Conservation (phyloP, 257 asterid species). For the Penstemon eatonii region DNA sequence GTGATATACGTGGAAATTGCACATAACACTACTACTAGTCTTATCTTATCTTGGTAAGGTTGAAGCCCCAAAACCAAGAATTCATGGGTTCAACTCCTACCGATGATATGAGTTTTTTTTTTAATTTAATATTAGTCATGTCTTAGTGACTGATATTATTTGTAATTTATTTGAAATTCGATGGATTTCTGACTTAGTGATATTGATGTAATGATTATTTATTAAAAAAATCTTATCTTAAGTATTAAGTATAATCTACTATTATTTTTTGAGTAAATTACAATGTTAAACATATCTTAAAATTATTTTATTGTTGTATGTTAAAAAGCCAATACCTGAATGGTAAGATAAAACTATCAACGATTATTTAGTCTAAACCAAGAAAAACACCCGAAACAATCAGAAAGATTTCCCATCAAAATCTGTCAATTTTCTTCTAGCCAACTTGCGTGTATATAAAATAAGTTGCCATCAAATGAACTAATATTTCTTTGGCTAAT, state of each 20-base stretch:
- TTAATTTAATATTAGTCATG: too few species aligned
- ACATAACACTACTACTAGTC: constrained; percentile 12
- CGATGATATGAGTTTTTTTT: too few species aligned
- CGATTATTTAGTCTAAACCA: constrained; percentile 33
- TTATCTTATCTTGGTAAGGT: background rate
- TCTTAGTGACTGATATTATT: too few species aligned
- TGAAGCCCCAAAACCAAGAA: too few species aligned
- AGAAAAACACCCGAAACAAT: constrained; percentile 31
- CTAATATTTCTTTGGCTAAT: background rate
- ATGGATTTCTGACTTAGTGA: too few species aligned
- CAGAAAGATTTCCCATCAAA: constrained; percentile 37
- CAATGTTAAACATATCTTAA: background rate
- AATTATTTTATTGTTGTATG: background rate
- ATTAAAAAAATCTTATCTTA: too few species aligned
- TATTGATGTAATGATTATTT: too few species aligned
- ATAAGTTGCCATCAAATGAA: background rate
- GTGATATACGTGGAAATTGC: constrained; percentile 8
- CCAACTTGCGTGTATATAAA: background rate
- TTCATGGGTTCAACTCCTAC: too few species aligned
- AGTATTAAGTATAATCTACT: constrained; percentile 6
- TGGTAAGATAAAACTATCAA: constrained; percentile 34
- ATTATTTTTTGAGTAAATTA: background rate
- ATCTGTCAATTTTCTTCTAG: constrained; percentile 11
- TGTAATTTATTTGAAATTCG: too few species aligned
- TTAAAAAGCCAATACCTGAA: background rate